These are phyloP conservation scores for Haplosporangium gracile DNA, from an alignment of 192 early-diverging fungal genomes.

Conservation along the genomic window DNA sequence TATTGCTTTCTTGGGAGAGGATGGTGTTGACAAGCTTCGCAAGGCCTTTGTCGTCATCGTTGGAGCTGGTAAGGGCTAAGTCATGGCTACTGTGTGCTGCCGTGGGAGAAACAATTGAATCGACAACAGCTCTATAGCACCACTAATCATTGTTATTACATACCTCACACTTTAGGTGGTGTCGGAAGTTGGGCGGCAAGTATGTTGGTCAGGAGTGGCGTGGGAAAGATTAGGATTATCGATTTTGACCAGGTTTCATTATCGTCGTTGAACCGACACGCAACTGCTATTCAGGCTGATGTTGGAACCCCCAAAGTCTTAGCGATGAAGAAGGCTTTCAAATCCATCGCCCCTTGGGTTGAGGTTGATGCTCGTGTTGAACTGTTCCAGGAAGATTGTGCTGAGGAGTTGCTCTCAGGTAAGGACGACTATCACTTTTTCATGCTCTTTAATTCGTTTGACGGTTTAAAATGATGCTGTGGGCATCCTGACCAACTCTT, in stretches of 20 bases:
- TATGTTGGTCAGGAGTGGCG: constrained; percentile 92
- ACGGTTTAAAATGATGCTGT: neutral
- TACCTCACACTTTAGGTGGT: constrained; percentile 65
- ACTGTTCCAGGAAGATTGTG: constrained; percentile 79
- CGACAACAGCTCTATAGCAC: neutral
- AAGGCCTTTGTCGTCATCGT: constrained; percentile 93
- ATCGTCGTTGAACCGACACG: constrained; percentile 94
- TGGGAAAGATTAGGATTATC: constrained; percentile 87
- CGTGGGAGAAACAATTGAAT: too few species aligned
- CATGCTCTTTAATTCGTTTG: neutral
- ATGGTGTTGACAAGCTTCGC: constrained; percentile 79
- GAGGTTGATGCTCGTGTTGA: constrained; percentile 83
- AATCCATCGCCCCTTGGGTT: constrained; percentile 82
- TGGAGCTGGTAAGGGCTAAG: constrained; percentile 71
- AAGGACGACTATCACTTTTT: constrained; percentile 15
- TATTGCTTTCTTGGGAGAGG: constrained; percentile 90
- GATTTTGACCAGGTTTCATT: constrained; percentile 99
- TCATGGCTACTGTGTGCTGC: too few species aligned
- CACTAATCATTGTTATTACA: neutral
- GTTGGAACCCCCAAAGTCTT: constrained; percentile 91
- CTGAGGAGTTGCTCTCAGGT: constrained; percentile 77
- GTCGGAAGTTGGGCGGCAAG: constrained; percentile 93
- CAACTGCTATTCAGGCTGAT: constrained; percentile 90
- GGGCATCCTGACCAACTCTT: neutral
- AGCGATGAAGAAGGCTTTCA: constrained; percentile 80